These are phyloP conservation scores for Metschnikowia lunata DNA, from an alignment of 805 yeast genomes.

Conservation along the genomic window DNA sequence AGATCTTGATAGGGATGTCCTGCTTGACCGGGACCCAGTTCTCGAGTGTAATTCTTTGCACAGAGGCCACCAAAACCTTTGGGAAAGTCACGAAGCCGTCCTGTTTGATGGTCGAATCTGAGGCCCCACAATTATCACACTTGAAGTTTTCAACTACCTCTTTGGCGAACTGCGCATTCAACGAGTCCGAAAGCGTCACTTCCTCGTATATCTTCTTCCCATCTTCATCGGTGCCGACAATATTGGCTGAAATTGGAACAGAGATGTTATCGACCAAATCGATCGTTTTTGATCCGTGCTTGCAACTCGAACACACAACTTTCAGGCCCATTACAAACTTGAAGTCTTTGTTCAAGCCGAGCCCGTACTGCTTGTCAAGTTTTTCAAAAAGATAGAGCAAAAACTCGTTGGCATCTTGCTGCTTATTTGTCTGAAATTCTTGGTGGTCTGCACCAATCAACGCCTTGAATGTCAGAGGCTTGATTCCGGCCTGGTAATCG, in stretches of 20 bases:
- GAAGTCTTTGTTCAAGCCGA: conserved; percentile 51
- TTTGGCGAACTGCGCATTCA: conserved; percentile 40
- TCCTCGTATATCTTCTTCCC: conserved; percentile 46
- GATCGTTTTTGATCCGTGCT: conserved; percentile 51
- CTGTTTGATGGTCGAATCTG: conserved; percentile 29
- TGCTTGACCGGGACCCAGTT: conserved; percentile 90
- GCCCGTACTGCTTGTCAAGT: conserved; percentile 46
- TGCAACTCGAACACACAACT: conserved; percentile 54
- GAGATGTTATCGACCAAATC: conserved; percentile 63
- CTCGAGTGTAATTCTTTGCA: conserved; percentile 74
- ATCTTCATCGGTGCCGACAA: conserved; percentile 34
- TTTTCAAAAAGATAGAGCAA: conserved; percentile 62
- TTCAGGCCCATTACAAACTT: conserved; percentile 65
- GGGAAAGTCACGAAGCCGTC: conserved; percentile 64
- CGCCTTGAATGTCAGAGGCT: conserved; percentile 71
- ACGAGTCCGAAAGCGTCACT: conserved; percentile 47
- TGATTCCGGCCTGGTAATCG: conserved; percentile 69
- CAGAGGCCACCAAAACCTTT: conserved; percentile 61
- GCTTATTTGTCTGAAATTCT: conserved; percentile 83
- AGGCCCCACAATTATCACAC: conserved; percentile 52
- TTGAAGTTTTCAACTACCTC: conserved; percentile 58
- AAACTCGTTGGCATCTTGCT: conserved; percentile 95
- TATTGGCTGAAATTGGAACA: conserved; percentile 49
- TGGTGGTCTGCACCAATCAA: conserved; percentile 72
- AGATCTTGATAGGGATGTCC: conserved; percentile 63